phyloP scores from a whole-genome alignment of 495 filamentous ascomycete genomes.

The Hapsidospora chrysogenum region DNA sequence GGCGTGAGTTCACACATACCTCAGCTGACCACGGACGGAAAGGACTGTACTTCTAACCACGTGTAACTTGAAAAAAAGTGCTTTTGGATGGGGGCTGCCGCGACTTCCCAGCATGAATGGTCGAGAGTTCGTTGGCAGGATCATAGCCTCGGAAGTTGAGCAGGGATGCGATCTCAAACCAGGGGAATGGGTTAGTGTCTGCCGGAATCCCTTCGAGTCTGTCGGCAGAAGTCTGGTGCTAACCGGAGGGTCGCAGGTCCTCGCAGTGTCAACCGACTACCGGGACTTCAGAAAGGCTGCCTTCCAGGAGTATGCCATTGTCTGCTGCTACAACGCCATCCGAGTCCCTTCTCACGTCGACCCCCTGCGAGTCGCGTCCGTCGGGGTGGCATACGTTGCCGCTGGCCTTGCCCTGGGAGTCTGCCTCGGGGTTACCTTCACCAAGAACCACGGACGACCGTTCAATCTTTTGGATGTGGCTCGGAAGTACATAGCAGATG shows the following conservation, averaged over 20 bases:
- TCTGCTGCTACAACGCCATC: slow-evolving; percentile 45
- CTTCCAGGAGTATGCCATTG: slow-evolving; percentile 51
- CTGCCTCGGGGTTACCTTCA: slow-evolving; percentile 12
- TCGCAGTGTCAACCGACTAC: slow-evolving; percentile 53
- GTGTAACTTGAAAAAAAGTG: neutral
- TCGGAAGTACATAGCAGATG: neutral
- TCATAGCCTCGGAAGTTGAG: slow-evolving; percentile 14
- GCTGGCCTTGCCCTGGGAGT: slow-evolving; percentile 41
- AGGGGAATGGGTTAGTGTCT: neutral
- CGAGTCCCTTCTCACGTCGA: slow-evolving; percentile 31
- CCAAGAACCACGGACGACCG: neutral
- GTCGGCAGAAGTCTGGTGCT: neutral
- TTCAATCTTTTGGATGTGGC: neutral
- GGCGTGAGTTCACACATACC: slow-evolving; percentile 41
- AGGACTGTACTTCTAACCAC: slow-evolving; percentile 1
- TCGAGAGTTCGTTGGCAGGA: slow-evolving; percentile 38
- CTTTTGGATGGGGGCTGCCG: slow-evolving; percentile 39
- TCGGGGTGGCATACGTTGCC: slow-evolving; percentile 50
- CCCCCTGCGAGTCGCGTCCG: slow-evolving; percentile 34
- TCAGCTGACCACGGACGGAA: too few species aligned
- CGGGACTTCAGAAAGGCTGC: slow-evolving; percentile 50
- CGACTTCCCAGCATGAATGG: slow-evolving; percentile 42
- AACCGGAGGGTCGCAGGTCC: slow-evolving; percentile 16
- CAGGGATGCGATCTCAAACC: slow-evolving; percentile 1
- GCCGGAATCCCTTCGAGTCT: too few species aligned